phyloP scores from a whole-genome alignment of 2,329 filamentous ascomycete species.

The Colletotrichum truncatum region DNA sequence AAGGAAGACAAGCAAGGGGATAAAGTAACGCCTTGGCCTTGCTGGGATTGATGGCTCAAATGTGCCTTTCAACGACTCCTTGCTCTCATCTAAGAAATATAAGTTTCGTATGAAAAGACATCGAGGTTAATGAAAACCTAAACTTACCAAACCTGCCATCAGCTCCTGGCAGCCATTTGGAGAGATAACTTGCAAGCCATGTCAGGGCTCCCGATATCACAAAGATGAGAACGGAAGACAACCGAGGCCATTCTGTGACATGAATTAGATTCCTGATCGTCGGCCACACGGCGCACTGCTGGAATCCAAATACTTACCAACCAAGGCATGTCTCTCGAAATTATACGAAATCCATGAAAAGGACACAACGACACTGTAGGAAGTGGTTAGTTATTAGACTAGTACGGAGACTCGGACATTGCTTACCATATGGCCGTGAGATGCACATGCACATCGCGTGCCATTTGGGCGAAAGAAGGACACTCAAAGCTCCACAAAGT shows the following conservation, averaged over 20 bases:
- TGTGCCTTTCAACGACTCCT: neutral
- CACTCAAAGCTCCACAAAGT: neutral
- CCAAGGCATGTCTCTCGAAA: conserved; percentile 57
- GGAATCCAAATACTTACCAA: conserved; percentile 52
- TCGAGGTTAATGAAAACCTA: no score
- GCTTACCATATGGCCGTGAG: conserved; percentile 46
- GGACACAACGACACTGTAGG: conserved; percentile 52
- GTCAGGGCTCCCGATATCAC: conserved; percentile 53
- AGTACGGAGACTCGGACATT: neutral
- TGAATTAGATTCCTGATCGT: neutral
- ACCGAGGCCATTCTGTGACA: conserved; percentile 54
- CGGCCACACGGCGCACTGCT: neutral
- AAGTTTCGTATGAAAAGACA: neutral
- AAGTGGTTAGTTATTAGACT: neutral
- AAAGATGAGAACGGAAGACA: conserved; percentile 57
- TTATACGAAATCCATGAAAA: conserved; percentile 58
- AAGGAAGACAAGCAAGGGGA: conserved; percentile 53
- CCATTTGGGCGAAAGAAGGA: conserved; percentile 33
- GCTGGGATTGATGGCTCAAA: conserved; percentile 47
- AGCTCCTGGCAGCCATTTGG: conserved; percentile 56
- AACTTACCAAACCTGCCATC: conserved; percentile 54
- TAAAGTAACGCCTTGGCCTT: conserved; percentile 56
- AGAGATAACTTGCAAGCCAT: conserved; percentile 51
- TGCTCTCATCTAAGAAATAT: conserved; percentile 21
- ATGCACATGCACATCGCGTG: conserved; percentile 42